Conservation (phyloP, 139 green algal genomes). For the Limnomonas spitsbergensis region DNA sequence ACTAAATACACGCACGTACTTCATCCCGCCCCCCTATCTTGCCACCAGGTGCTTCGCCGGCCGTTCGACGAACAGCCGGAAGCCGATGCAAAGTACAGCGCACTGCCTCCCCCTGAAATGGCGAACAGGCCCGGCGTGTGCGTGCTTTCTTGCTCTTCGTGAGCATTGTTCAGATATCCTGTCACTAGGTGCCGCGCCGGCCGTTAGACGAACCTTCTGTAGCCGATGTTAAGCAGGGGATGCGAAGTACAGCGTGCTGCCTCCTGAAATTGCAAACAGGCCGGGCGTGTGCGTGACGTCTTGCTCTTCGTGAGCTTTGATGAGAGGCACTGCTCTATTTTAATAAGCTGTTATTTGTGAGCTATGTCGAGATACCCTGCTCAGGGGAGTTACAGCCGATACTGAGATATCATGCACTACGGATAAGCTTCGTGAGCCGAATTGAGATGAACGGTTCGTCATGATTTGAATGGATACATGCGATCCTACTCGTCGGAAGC, state of each 20-base stretch:
- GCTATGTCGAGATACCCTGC: no score
- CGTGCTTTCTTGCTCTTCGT: slow-evolving; percentile 76
- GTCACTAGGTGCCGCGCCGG: slow-evolving; percentile 18
- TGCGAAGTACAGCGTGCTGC: slow-evolving; percentile 47
- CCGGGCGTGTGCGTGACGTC: slow-evolving; percentile 76
- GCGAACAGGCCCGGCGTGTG: slow-evolving; percentile 61
- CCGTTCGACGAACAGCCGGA: slow-evolving; percentile 71
- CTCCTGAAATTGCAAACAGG: slow-evolving; percentile 48
- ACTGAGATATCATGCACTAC: no score
- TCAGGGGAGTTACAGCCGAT: no score
- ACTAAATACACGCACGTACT: neutral
- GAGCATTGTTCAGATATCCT: neutral
- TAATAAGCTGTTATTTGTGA: no score
- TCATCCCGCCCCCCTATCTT: neutral
- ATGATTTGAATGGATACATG: no score
- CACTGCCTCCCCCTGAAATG: slow-evolving; percentile 54
- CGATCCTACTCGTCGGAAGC: no score
- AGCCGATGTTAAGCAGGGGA: slow-evolving; percentile 22
- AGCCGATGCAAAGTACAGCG: slow-evolving; percentile 51
- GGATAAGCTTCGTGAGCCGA: no score
- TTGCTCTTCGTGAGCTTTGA: slow-evolving; percentile 58
- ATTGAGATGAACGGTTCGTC: no score
- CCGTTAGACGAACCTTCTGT: slow-evolving; percentile 70
- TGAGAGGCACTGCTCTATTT: neutral
- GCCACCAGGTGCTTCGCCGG: slow-evolving; percentile 20